Percentiles rank a stretch among this genome's conserved stretches.
phyloP scores from a whole-genome alignment of 2,329 filamentous ascomycete species.

The Sporothrix brunneoviolacea region DNA sequence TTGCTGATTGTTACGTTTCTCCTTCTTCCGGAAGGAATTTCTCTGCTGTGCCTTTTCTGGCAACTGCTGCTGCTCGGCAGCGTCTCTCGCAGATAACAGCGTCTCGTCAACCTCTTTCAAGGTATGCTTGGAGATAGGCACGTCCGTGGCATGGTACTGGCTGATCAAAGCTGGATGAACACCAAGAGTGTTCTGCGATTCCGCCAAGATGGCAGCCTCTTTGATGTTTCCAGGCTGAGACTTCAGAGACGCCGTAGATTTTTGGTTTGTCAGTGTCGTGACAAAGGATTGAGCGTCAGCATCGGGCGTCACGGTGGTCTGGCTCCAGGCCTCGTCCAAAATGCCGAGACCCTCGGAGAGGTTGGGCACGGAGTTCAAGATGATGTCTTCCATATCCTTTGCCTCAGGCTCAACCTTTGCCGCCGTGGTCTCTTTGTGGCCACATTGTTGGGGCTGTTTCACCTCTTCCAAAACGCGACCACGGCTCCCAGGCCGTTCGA shows the following conservation, averaged over 20 bases:
- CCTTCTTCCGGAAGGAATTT: not conserved
- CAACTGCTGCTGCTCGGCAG: not conserved
- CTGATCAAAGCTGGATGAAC: conserved; percentile 5
- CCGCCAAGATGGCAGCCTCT: conserved; percentile 1
- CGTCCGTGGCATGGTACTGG: not conserved
- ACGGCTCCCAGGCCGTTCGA: conserved; percentile 7
- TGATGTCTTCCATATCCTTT: not conserved
- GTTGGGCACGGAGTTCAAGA: not conserved
- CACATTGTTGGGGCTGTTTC: not conserved
- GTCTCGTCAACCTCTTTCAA: not conserved
- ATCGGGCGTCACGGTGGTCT: conserved; percentile 22
- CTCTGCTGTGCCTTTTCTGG: not conserved
- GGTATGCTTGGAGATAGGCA: not conserved
- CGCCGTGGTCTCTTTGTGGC: not conserved
- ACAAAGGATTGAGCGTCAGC: conserved; percentile 23
- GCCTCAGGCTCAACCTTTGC: too few relatives aligned
- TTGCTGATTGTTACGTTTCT: conserved; percentile 10
- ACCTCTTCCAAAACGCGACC: not conserved
- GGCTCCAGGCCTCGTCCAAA: conserved; percentile 23
- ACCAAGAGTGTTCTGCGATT: not conserved
- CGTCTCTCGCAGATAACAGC: not conserved
- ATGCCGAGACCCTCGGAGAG: conserved; percentile 8
- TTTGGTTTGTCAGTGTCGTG: conserved; percentile 19
- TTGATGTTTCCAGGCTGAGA: conserved; percentile 1
- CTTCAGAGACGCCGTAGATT: conserved; percentile 3